phyloP scores from a whole-genome alignment of 2,329 filamentous ascomycete genomes.

The Monilinia vaccinii-corymbosi region DNA sequence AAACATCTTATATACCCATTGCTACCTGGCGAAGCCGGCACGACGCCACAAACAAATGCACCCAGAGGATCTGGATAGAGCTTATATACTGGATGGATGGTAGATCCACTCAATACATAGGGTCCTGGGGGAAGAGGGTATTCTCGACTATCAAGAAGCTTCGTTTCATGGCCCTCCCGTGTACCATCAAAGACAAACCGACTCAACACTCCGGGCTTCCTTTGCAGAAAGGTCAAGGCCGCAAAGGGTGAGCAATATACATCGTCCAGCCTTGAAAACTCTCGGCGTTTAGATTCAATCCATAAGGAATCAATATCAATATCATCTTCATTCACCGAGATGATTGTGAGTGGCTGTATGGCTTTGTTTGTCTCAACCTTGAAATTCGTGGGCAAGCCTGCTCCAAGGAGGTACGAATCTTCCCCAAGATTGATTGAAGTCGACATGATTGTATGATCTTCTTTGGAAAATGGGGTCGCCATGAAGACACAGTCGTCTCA shows the following conservation, averaged over 20 bases:
- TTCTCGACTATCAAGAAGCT: neutral
- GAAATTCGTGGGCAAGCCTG: neutral
- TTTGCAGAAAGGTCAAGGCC: neutral
- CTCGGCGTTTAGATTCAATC: neutral
- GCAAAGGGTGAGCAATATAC: neutral
- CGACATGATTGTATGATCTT: neutral
- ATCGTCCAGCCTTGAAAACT: neutral
- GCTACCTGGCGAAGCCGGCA: neutral
- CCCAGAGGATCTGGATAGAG: neutral
- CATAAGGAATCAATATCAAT: neutral
- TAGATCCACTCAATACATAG: neutral
- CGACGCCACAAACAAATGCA: slow-evolving; percentile 2
- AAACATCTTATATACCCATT: neutral
- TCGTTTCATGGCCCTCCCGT: neutral
- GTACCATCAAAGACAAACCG: neutral
- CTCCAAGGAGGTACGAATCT: neutral
- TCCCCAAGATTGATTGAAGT: neutral
- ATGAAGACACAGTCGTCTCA: neutral
- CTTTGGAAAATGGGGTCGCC: neutral
- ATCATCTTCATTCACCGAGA: neutral
- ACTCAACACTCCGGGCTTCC: neutral
- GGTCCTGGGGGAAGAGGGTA: neutral
- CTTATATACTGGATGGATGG: neutral
- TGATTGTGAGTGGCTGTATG: neutral
- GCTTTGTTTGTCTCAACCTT: too few relatives aligned